Evolutionary conservation across 768 basidiomycete species (phyloP), one percentile per base, ranked within the genome.

Genomic region (Leccinellum rugosiceps): DNA sequence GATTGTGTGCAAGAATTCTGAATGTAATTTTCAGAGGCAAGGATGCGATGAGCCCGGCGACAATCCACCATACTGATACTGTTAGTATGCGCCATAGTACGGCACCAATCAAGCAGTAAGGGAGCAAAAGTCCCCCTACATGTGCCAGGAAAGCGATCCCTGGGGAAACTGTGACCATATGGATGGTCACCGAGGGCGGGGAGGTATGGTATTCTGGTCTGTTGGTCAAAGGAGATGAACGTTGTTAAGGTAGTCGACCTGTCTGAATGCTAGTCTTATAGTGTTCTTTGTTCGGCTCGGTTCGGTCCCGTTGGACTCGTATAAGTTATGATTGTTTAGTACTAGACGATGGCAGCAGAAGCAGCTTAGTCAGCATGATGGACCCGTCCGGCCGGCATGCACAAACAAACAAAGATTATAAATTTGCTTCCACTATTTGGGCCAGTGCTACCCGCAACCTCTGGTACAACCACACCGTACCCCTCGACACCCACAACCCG

Each of bases 41-140:
- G 50, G 67, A 61, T 14, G 74, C 58, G 4, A 73, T 28, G 10
- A 72, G 67, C 6, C 64, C 71, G 2, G 60, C 59, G n/a, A 74
- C 61, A 1, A 78, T 54, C 26, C 72, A 56, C 77, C 77, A 80
- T 30, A 71, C 65, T 1, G 81, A 76, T 17, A 78, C 57, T 28
- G 67, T 26, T 19, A 58, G 32, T 21, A 65, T 23, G n/a, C 51
- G 58, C 35, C 53, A 57, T 2, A 60, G 8, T 3, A 34, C 48
- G 14, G 47, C 31, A 25, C 44, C 35, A 19, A 55, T 47, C 4
- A 63, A 15, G 21, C 28, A 58, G 25, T 55, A 38, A 25, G 57
- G 14, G 21, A 56, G 8, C 3, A 49, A 28, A 13, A 26, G 32
- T 6, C 45, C 23, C 15, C 48, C 41, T 17, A 49, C 9, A 10